phyloP scores from a whole-genome alignment of 352 stramenopile genomes.

The Pythium brachiatum region DNA sequence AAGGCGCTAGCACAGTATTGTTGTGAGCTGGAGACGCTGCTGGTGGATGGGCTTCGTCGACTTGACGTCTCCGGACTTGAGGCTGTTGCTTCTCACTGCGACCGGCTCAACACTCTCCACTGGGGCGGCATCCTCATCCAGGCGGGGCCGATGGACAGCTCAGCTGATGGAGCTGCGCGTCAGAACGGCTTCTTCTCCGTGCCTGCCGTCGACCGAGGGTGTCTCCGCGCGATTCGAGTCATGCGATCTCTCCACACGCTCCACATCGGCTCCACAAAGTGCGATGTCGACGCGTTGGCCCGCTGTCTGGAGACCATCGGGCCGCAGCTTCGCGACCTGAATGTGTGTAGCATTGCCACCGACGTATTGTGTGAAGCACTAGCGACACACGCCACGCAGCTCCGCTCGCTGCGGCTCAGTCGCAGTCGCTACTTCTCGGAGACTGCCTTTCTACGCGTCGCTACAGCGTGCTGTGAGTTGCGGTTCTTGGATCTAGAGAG shows the following conservation, averaged over 20 bases:
- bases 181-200: slow-evolving; percentile 61
- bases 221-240: slow-evolving; percentile 28
- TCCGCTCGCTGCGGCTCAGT: slow-evolving; percentile 55
- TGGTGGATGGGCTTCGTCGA: slow-evolving; percentile 60
- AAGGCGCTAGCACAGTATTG: slow-evolving; percentile 38
- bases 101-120: slow-evolving; percentile 35
- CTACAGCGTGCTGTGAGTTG: slow-evolving; percentile 34
- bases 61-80: slow-evolving; percentile 32
- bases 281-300: slow-evolving; percentile 46
- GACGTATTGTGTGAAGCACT: slow-evolving; percentile 56
- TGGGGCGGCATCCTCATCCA: slow-evolving; percentile 68
- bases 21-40: slow-evolving; percentile 35
- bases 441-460: slow-evolving; percentile 48
- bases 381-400: slow-evolving; percentile 26
- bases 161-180: not conserved
- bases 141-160: slow-evolving; percentile 11
- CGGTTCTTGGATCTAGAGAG: slow-evolving; percentile 59
- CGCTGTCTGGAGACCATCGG: slow-evolving; percentile 18
- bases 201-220: slow-evolving; percentile 37
- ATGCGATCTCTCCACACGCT: slow-evolving; percentile 37
- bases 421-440: slow-evolving; percentile 74
- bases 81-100: slow-evolving; percentile 35
- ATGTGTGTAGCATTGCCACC: slow-evolving; percentile 59
- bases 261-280: slow-evolving; percentile 55
- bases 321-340: slow-evolving; percentile 41